Percentiles rank a stretch among this genome's conserved stretches.
These are phyloP conservation scores for Starmerella bombicola DNA, from an alignment of 805 yeast species.

Conservation along the genomic window DNA sequence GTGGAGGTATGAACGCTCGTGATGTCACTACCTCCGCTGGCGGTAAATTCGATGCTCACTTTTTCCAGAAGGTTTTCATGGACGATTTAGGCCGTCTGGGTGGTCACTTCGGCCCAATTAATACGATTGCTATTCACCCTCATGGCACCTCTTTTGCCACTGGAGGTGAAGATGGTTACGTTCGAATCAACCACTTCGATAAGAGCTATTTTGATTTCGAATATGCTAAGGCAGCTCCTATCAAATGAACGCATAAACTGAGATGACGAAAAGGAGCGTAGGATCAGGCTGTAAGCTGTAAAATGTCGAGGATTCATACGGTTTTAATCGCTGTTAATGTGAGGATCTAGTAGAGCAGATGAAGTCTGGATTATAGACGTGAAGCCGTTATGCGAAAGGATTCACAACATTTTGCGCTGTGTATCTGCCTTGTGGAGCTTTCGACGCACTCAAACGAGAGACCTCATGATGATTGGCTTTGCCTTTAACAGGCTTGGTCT, in stretches of 20 bases:
- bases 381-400: too few species aligned
- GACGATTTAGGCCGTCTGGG: conserved; percentile 95
- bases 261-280: background rate
- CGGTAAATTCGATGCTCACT: conserved; percentile 94
- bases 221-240: conserved; percentile 47
- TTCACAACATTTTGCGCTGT: too few species aligned
- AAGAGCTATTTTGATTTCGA: conserved; percentile 85
- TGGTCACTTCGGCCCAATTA: conserved; percentile 98
- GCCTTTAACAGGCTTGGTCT: too few species aligned
- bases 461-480: too few species aligned
- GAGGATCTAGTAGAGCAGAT: too few species aligned
- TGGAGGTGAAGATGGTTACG: conserved; percentile 97
- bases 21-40: conserved; percentile 97
- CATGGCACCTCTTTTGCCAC: conserved; percentile 87
- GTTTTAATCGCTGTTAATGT: too few species aligned
- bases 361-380: too few species aligned
- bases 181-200: conserved; percentile 88
- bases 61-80: conserved; percentile 85
- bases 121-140: conserved; percentile 87
- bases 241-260: background rate
- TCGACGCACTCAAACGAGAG: too few species aligned
- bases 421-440: too few species aligned
- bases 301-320: too few species aligned
- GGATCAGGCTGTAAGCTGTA: too few species aligned
- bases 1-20: conserved; percentile 99